Conservation (phyloP, 2,329 filamentous ascomycete species). For the Neonectria faginata region DNA sequence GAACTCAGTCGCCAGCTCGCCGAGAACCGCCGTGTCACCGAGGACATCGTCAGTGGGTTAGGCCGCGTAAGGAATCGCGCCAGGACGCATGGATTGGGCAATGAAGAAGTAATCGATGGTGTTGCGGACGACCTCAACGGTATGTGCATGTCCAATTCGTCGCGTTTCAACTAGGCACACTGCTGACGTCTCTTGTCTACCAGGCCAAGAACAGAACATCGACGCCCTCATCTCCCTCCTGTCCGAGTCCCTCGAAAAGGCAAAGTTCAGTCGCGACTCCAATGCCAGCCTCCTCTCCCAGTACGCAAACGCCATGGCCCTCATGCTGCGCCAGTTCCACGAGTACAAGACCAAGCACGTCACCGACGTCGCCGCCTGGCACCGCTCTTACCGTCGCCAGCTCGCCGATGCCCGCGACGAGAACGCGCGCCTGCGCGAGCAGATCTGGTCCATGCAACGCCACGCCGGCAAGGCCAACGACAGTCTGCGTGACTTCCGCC, state of each 20-base stretch:
- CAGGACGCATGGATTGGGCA: slow-evolving; percentile 62
- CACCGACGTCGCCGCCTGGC: slow-evolving; percentile 71
- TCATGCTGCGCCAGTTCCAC: slow-evolving; percentile 73
- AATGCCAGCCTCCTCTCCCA: slow-evolving; percentile 69
- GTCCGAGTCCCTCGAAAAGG: slow-evolving; percentile 71
- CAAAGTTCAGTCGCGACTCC: slow-evolving; percentile 69
- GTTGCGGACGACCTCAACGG: slow-evolving; percentile 69
- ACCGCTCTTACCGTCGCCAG: slow-evolving; percentile 73
- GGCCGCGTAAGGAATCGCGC: slow-evolving; percentile 71
- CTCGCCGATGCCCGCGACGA: slow-evolving; percentile 74
- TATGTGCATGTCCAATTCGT: slow-evolving; percentile 47
- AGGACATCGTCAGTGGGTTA: slow-evolving; percentile 72
- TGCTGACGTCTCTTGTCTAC: slow-evolving; percentile 10
- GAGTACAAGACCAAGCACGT: slow-evolving; percentile 74
- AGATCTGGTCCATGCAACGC: slow-evolving; percentile 75
- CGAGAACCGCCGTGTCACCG: slow-evolving; percentile 70
- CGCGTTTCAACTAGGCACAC: not conserved
- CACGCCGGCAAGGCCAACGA: slow-evolving; percentile 70
- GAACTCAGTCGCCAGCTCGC: slow-evolving; percentile 72
- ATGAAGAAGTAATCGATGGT: slow-evolving; percentile 68
- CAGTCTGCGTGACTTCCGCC: slow-evolving; percentile 66
- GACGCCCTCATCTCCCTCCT: slow-evolving; percentile 72
- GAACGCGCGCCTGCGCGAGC: slow-evolving; percentile 71
- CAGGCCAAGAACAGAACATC: slow-evolving; percentile 70
- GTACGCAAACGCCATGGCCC: slow-evolving; percentile 67